Percentiles rank a stretch among this genome's conserved stretches.
Evolutionary conservation across 208 protist genomes (phyloP).

Genomic region (Acanthamoeba royreba): DNA sequence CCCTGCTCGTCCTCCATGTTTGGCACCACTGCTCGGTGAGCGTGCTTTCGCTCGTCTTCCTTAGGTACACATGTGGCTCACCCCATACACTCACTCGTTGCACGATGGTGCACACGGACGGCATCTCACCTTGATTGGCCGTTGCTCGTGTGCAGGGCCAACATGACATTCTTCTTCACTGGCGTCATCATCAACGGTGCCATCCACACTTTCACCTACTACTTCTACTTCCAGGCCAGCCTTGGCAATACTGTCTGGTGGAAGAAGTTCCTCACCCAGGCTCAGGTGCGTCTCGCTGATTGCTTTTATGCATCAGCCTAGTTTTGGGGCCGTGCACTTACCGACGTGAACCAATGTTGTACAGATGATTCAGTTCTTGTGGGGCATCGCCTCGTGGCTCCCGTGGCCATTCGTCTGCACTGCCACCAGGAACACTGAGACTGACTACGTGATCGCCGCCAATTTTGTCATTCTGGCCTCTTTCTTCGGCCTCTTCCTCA

Average conservation of each 20-base stretch:
- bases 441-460: not conserved
- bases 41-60: slow-evolving; percentile 22
- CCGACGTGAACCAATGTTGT: no score
- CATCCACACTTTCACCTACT: slow-evolving; percentile 43
- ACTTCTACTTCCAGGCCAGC: not conserved
- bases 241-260: not conserved
- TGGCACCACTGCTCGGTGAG: slow-evolving; percentile 53
- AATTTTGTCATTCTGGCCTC: not conserved
- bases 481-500: slow-evolving; percentile 28
- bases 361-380: slow-evolving; percentile 3
- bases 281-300: not conserved
- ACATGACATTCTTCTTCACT: not conserved
- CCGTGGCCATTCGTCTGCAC: not conserved
- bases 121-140: not conserved
- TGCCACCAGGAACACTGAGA: not conserved
- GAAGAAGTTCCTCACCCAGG: slow-evolving; percentile 47
- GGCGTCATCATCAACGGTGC: slow-evolving; percentile 7
- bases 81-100: not conserved
- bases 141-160: not conserved
- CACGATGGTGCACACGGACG: not conserved
- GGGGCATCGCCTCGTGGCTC: not conserved
- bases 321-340: no score
- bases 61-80: not conserved
- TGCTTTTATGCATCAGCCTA: no score
- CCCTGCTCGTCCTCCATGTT: slow-evolving; percentile 54